Evolutionary conservation across 768 basidiomycete species (phyloP).

Genomic region (Trametes sanguinea): DNA sequence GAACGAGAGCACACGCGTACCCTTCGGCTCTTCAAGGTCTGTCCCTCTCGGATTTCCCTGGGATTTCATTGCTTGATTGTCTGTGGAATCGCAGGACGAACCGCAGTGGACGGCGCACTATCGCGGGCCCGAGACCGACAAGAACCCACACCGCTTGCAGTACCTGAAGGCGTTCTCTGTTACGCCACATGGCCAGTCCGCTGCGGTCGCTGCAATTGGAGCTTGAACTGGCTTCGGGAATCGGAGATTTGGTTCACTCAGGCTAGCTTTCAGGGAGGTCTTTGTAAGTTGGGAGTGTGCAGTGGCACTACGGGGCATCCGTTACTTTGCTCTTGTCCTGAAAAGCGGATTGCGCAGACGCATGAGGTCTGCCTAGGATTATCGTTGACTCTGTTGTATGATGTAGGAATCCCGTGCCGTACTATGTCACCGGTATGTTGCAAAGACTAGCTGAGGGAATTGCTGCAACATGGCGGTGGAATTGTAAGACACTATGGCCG

Average conservation of each 20-base stretch:
- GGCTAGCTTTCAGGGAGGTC: too few relatives aligned
- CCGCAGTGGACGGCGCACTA: slow-evolving; percentile 88
- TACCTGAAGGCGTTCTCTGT: slow-evolving; percentile 54
- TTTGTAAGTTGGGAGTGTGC: too few relatives aligned
- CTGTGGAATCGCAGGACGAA: slow-evolving; percentile 62
- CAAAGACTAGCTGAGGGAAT: too few relatives aligned
- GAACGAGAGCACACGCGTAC: slow-evolving; percentile 71
- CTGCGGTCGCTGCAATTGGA: background rate
- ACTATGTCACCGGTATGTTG: too few relatives aligned
- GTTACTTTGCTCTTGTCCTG: too few relatives aligned
- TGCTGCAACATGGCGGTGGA: too few relatives aligned
- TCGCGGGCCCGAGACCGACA: slow-evolving; percentile 61
- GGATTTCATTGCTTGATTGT: background rate
- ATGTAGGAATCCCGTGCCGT: too few relatives aligned
- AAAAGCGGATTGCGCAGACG: too few relatives aligned
- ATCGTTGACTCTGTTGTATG: too few relatives aligned
- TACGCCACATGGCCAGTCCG: background rate
- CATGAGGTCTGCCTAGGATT: too few relatives aligned
- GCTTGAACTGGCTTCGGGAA: background rate
- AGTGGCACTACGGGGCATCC: too few relatives aligned
- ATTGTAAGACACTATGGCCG: slow-evolving; percentile 16
- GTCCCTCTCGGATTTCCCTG: slow-evolving; percentile 6
- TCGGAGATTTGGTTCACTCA: too few relatives aligned
- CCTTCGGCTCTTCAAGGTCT: slow-evolving; percentile 82
- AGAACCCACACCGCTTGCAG: slow-evolving; percentile 58